These are phyloP conservation scores for Lactarius tabidus DNA, from an alignment of 768 basidiomycete species.

Conservation along the genomic window DNA sequence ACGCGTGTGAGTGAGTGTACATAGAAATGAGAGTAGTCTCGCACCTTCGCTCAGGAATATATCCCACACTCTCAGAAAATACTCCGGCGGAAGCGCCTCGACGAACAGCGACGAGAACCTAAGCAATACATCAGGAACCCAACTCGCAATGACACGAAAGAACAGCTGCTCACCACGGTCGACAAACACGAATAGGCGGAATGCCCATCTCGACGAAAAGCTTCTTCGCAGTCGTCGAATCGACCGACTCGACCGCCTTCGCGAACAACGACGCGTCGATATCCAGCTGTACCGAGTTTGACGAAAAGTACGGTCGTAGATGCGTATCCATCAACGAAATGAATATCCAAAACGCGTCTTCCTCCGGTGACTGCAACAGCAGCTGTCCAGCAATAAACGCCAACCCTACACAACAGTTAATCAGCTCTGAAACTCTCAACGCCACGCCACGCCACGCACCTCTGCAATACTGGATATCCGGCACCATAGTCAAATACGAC, in stretches of 20 bases:
- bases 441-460: constrained; percentile 38
- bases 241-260: constrained; percentile 61
- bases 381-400: constrained; percentile 69
- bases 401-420: constrained; percentile 50
- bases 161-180: constrained; percentile 50
- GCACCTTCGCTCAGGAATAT: constrained; percentile 77
- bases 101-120: constrained; percentile 78
- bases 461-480: constrained; percentile 64
- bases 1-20: neutral
- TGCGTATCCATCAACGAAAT: constrained; percentile 82
- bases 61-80: constrained; percentile 77
- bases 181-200: constrained; percentile 51
- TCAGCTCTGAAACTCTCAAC: neutral
- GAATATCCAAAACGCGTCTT: constrained; percentile 91
- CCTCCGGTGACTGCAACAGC: constrained; percentile 71
- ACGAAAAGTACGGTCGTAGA: constrained; percentile 72
- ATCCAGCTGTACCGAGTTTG: constrained; percentile 58
- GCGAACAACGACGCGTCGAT: constrained; percentile 71
- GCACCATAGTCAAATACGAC: constrained; percentile 82
- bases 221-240: constrained; percentile 58
- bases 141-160: neutral
- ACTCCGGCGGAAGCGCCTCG: constrained; percentile 57
- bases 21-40: constrained; percentile 17
- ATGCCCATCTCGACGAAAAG: constrained; percentile 63
- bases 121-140: neutral